These are phyloP conservation scores for Calycina herbarum DNA, from an alignment of 2,329 filamentous ascomycete species.

Conservation along the genomic window DNA sequence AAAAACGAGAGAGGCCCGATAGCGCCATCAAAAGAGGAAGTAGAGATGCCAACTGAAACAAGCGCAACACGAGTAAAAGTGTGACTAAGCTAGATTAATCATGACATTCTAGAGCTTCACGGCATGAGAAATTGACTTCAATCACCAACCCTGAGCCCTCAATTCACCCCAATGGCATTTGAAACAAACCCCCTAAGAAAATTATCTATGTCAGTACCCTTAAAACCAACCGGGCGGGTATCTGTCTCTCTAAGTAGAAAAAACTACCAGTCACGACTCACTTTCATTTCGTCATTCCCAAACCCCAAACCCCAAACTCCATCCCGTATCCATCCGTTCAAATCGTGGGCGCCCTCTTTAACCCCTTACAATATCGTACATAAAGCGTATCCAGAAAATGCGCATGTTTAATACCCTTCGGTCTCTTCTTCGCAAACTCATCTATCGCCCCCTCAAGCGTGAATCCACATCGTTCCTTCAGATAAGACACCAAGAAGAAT, in stretches of 20 bases:
- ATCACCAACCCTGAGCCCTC: neutral
- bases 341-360: conserved; percentile 35
- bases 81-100: no score
- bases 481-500: conserved; percentile 84
- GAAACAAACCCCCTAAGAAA: neutral
- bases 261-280: conserved; percentile 1
- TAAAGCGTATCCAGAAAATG: conserved; percentile 86
- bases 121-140: neutral
- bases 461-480: conserved; percentile 78
- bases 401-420: conserved; percentile 83
- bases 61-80: no score
- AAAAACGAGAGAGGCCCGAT: no score
- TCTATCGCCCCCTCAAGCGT: conserved; percentile 75
- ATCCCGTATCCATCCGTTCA: conserved; percentile 18
- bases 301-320: neutral
- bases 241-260: neutral
- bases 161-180: no score
- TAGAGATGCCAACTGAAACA: no score
- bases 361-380: conserved; percentile 65
- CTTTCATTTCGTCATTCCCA: neutral
- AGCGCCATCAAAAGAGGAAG: no score
- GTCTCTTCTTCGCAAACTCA: conserved; percentile 69
- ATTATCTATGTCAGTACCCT: neutral
- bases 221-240: neutral
- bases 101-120: no score